A percentile compares a stretch with the other conserved stretches of the same genome.
Evolutionary conservation across 805 yeast species (phyloP).

Genomic region (Starmera dryadoides): DNA sequence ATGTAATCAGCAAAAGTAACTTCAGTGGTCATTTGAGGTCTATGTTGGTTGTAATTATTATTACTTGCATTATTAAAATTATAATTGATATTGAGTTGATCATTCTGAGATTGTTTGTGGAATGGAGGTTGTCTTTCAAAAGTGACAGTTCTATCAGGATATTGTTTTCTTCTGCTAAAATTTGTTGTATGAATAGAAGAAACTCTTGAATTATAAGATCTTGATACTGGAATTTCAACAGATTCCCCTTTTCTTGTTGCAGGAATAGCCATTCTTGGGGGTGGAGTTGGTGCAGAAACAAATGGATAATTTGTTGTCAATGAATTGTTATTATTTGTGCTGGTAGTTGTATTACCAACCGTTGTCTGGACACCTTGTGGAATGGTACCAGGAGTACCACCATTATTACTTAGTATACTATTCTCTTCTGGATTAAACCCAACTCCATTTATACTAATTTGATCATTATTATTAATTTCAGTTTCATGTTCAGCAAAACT

Average conservation of each 20-base stretch:
- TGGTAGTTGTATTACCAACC: too few species aligned
- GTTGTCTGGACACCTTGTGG: too few species aligned
- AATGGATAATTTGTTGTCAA: conserved; percentile 9
- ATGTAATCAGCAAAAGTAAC: conserved; percentile 19
- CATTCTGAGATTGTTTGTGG: conserved; percentile 5
- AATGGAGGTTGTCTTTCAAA: conserved; percentile 12
- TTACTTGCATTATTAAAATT: conserved; percentile 2
- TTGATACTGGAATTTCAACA: conserved; percentile 52
- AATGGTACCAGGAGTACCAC: too few species aligned
- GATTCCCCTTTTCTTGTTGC: conserved; percentile 76
- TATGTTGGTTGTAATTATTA: too few species aligned
- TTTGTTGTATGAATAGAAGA: conserved; percentile 18
- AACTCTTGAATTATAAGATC: conserved; percentile 18
- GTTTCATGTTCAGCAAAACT: conserved; percentile 17
- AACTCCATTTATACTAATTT: conserved; percentile 3
- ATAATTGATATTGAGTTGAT: not conserved
- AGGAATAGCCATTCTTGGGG: conserved; percentile 75
- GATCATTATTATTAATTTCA: conserved; percentile 16
- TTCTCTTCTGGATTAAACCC: conserved; percentile 4
- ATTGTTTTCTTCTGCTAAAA: conserved; percentile 16
- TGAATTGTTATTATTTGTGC: too few species aligned
- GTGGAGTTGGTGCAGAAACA: conserved; percentile 42
- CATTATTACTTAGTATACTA: too few species aligned
- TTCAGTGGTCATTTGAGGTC: too few species aligned
- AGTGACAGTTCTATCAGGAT: too few species aligned